Evolutionary conservation across 306 rosid genomes (phyloP).

Genomic region (Glycine tomentella): DNA sequence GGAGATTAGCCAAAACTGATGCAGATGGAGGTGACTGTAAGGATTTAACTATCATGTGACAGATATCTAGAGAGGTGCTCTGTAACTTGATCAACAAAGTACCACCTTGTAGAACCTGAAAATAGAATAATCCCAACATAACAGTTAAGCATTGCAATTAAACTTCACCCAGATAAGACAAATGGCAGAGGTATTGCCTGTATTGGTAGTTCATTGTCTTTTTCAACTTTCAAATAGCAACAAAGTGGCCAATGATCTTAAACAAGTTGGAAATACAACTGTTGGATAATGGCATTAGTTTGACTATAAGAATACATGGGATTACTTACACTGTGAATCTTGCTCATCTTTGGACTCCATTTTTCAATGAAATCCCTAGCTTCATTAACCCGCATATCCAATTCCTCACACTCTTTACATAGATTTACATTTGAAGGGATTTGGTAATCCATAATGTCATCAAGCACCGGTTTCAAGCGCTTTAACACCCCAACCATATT

Average conservation of each 20-base stretch:
- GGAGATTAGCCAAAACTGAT: constrained; percentile 69
- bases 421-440: constrained; percentile 60
- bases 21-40: constrained; percentile 68
- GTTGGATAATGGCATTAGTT: constrained; percentile 1
- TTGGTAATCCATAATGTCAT: constrained; percentile 68
- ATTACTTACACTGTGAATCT: constrained; percentile 72
- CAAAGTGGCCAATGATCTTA: constrained; percentile 19
- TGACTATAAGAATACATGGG: constrained; percentile 10
- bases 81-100: constrained; percentile 73
- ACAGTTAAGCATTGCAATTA: constrained; percentile 28
- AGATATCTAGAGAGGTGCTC: constrained; percentile 66
- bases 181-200: background rate
- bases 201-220: background rate
- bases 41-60: constrained; percentile 66
- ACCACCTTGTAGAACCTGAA: constrained; percentile 76
- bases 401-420: constrained; percentile 71
- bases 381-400: constrained; percentile 75
- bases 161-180: constrained; percentile 6
- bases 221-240: constrained; percentile 31
- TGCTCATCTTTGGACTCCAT: constrained; percentile 90
- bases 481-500: constrained; percentile 72
- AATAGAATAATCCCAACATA: constrained; percentile 38
- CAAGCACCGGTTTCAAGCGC: constrained; percentile 87
- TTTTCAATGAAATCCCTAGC: constrained; percentile 85
- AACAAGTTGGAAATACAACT: constrained; percentile 1